Conservation (phyloP, 1,284 basidiomycete genomes). For the Entoloma clypeatum region DNA sequence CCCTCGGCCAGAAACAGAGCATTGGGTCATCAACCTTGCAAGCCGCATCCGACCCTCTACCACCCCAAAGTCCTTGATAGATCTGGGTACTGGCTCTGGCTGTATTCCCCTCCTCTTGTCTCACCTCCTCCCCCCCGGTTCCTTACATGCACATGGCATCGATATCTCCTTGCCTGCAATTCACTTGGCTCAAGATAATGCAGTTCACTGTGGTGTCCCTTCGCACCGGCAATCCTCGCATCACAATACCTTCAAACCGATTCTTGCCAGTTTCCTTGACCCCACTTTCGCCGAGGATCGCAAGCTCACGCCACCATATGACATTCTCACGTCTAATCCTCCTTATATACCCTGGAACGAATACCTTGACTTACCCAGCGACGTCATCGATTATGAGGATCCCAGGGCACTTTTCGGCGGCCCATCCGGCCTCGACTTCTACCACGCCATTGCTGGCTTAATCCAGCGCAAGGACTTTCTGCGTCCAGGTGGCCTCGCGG, state of each 20-base stretch:
- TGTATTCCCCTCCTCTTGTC: constrained; percentile 84
- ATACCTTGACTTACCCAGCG: constrained; percentile 59
- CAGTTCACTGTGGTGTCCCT: constrained; percentile 40
- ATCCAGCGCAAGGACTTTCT: constrained; percentile 47
- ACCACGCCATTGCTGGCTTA: constrained; percentile 65
- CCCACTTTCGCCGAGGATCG: constrained; percentile 34
- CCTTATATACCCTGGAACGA: constrained; percentile 80
- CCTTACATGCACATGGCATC: constrained; percentile 56
- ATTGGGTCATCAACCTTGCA: constrained; percentile 66
- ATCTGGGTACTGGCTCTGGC: constrained; percentile 88
- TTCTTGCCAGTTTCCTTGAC: constrained; percentile 46
- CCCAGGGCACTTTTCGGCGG: constrained; percentile 78
- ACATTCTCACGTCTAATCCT: constrained; percentile 89
- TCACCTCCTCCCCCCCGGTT: constrained; percentile 52
- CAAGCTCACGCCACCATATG: constrained; percentile 48
- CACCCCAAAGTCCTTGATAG: constrained; percentile 57
- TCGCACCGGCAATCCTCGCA: constrained; percentile 19
- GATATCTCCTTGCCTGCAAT: constrained; percentile 73
- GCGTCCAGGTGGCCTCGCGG: constrained; percentile 50
- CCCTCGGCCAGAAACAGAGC: constrained; percentile 89
- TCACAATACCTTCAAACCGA: constrained; percentile 46
- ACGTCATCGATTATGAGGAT: constrained; percentile 80
- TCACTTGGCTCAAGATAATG: constrained; percentile 70
- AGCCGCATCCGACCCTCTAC: constrained; percentile 37
- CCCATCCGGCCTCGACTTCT: constrained; percentile 72